Base-by-base conservation (phyloP, 2,329 filamentous ascomycete genomes). In the Bipolaris zeicola region DNA sequence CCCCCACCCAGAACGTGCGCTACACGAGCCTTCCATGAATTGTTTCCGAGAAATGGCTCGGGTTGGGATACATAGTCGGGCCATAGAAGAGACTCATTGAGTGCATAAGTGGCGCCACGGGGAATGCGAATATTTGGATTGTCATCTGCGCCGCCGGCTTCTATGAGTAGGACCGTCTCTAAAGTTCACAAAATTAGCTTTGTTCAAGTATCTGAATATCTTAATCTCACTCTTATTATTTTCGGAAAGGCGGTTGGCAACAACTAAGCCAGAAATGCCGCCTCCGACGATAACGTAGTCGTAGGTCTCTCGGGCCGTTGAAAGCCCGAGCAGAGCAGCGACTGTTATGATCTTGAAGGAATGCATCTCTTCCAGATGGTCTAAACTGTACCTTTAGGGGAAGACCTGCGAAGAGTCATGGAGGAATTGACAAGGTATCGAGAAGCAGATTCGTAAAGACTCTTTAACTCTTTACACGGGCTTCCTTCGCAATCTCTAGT, bases 261-360 rank as follows among this genome's bases (percentile, higher is more conserved):
- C 62, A n/a, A 68, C 58, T 5, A 69, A 39, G 1, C 69, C 69
- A n/a, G 62, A 65, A 6, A 68, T 56, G 14, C 69, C 69, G n/a
- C 65, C 69, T 28, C 69, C 69, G 22, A 71, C 58, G 13, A 71
- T 62, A 6, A 71, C 60, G 50, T 70, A 71, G 51, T 71, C 69
- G 22, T 61, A 68, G 10, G 66, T 64, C 26, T 66, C 49, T 14
- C 54, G 52, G 8, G 31, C 38, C 28, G 39, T 57, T 10, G 28
- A 31, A 33, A 55, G 47, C 20, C 51, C 58, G n/a, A 60, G 58
- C 16, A 64, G 53, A 39, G 64, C 64, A 18, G 44, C 38, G 16
- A 58, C 46, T 34, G 62, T 31, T 31, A 31, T 31, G 28, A 31
- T 11, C 10, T 31, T 13, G 28, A 31, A 31, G 11, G 28, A 31